Evolutionary conservation across 2,329 filamentous ascomycete genomes (phyloP).

Genomic region (Xylariaceae sp.): DNA sequence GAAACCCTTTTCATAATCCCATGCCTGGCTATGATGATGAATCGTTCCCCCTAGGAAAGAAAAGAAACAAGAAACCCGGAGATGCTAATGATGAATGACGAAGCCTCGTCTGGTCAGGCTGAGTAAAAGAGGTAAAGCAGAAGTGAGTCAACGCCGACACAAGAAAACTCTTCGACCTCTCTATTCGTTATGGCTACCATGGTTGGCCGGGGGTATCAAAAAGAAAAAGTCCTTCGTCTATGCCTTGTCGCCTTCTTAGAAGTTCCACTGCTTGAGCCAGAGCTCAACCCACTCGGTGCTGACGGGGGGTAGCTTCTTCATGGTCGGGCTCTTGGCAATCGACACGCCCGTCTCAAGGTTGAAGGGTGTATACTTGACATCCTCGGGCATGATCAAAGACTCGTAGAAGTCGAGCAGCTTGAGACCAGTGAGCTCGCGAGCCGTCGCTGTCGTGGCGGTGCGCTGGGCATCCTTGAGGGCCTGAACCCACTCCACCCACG

Average conservation of each 20-base stretch:
- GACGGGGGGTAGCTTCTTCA: slow-evolving; percentile 16
- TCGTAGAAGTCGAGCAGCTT: slow-evolving; percentile 25
- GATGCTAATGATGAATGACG: too few relatives aligned
- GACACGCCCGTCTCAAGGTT: slow-evolving; percentile 19
- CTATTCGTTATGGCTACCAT: too few relatives aligned
- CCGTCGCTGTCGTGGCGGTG: slow-evolving; percentile 11
- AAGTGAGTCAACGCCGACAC: too few relatives aligned
- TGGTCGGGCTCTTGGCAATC: slow-evolving; percentile 14
- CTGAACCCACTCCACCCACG: slow-evolving; percentile 21
- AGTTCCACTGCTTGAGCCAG: slow-evolving; percentile 22
- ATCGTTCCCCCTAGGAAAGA: too few relatives aligned
- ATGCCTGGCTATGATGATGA: background rate
- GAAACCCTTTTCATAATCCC: background rate
- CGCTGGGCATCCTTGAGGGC: slow-evolving; percentile 15
- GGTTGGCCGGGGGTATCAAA: background rate
- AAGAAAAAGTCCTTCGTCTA: background rate
- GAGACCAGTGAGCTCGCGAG: slow-evolving; percentile 20
- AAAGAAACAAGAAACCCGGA: too few relatives aligned
- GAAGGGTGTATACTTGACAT: slow-evolving; percentile 17
- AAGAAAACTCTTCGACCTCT: too few relatives aligned
- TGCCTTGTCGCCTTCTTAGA: slow-evolving; percentile 4
- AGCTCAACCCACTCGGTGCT: slow-evolving; percentile 19
- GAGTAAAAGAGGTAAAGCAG: too few relatives aligned
- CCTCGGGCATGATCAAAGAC: slow-evolving; percentile 14
- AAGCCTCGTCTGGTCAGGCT: too few relatives aligned